Conservation (phyloP, 805 yeast genomes). For the Saccharomycopsis vini region DNA sequence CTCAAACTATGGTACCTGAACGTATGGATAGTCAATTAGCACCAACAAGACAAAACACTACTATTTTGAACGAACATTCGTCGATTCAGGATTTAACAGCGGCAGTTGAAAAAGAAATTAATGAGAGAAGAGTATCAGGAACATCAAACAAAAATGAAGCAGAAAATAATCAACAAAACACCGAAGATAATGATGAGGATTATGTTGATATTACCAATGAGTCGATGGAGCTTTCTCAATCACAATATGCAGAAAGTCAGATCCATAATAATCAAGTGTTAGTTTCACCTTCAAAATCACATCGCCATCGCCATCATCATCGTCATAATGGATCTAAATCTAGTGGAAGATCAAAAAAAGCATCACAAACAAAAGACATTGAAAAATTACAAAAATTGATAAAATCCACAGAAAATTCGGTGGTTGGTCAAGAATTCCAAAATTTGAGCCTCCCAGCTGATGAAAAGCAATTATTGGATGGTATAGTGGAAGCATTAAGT, state of each 20-base stretch:
- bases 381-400: no score
- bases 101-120: conserved; percentile 6
- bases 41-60: no score
- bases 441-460: conserved; percentile 63
- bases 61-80: neutral
- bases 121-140: neutral
- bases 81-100: conserved; percentile 8
- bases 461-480: conserved; percentile 73
- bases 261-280: no score
- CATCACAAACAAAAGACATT: conserved; percentile 14
- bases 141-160: neutral
- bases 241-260: no score
- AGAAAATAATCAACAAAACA: neutral
- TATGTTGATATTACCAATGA: neutral
- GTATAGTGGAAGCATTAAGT: conserved; percentile 76
- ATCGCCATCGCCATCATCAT: no score
- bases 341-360: no score
- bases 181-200: conserved; percentile 2
- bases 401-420: conserved; percentile 52
- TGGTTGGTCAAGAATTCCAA: conserved; percentile 63
- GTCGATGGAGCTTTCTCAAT: no score
- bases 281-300: no score
- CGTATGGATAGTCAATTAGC: no score
- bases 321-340: no score
- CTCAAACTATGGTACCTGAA: no score